Evolutionary conservation across 2,329 filamentous ascomycete species (phyloP).

Genomic region (Trichophyton equinum): DNA sequence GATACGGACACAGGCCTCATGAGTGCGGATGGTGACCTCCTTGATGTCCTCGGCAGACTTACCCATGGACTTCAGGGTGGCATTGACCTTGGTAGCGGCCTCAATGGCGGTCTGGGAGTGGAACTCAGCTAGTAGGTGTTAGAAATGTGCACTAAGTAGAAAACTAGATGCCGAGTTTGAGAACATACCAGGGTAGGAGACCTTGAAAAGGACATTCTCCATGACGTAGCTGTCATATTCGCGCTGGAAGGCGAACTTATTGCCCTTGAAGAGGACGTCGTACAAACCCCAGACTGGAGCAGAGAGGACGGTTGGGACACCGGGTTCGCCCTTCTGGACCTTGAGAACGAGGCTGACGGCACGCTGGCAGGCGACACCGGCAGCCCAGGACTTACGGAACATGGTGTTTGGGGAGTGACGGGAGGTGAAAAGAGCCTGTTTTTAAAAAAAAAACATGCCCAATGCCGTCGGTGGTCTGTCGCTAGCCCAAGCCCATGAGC

Average conservation of each 20-base stretch:
- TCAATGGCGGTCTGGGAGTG: constrained; percentile 98
- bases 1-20: constrained; percentile 96
- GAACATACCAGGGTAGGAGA: constrained; percentile 76
- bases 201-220: constrained; percentile 99
- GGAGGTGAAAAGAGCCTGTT: too few species aligned
- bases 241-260: constrained; percentile 91
- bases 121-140: constrained; percentile 58
- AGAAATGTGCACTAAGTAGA: not conserved
- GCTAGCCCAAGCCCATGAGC: constrained; percentile 79
- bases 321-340: constrained; percentile 81
- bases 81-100: constrained; percentile 77
- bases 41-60: constrained; percentile 93
- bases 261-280: constrained; percentile 92
- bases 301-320: constrained; percentile 82
- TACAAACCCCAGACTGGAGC: constrained; percentile 97
- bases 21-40: constrained; percentile 82
- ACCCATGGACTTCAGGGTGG: constrained; percentile 67
- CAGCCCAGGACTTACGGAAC: constrained; percentile 98
- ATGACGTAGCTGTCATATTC: constrained; percentile 97
- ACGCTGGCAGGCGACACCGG: constrained; percentile 92
- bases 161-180: not conserved
- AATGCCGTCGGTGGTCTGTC: constrained; percentile 87
- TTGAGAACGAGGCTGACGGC: constrained; percentile 85
- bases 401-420: constrained; percentile 97
- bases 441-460: too few species aligned